A percentile compares a stretch with the other conserved stretches of the same genome.
Evolutionary conservation across 495 filamentous ascomycete species (phyloP).

Genomic region (Beverwykella pulmonaria): DNA sequence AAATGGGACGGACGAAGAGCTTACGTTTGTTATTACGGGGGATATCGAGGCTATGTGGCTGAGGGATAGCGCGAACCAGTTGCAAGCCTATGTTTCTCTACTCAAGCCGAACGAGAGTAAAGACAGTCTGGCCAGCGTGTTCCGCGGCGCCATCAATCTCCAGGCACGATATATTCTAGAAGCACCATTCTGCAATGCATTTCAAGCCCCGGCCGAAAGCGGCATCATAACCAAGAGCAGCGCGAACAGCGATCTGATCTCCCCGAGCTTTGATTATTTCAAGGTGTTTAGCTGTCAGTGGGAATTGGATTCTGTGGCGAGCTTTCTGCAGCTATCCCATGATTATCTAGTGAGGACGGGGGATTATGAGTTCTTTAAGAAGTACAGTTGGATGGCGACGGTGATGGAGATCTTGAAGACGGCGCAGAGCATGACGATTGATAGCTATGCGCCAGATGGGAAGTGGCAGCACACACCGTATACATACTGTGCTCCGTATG

Average conservation of each 20-base stretch:
- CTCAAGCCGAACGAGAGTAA: slow-evolving; percentile 52
- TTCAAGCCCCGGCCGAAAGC: slow-evolving; percentile 62
- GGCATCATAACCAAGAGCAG: slow-evolving; percentile 55
- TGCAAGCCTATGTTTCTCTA: slow-evolving; percentile 63
- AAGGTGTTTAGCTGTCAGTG: slow-evolving; percentile 67
- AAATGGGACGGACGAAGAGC: slow-evolving; percentile 52
- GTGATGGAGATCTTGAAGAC: slow-evolving; percentile 58
- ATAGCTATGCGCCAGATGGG: slow-evolving; percentile 60
- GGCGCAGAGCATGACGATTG: slow-evolving; percentile 58
- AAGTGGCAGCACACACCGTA: slow-evolving; percentile 57
- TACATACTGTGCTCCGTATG: slow-evolving; percentile 60
- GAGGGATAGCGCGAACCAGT: slow-evolving; percentile 67
- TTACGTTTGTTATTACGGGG: slow-evolving; percentile 65
- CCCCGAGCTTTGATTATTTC: slow-evolving; percentile 54
- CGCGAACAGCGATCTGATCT: slow-evolving; percentile 51
- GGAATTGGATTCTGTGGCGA: slow-evolving; percentile 67
- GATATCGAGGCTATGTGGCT: slow-evolving; percentile 75
- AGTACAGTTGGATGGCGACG: slow-evolving; percentile 61
- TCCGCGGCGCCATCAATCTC: slow-evolving; percentile 66
- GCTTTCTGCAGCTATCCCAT: slow-evolving; percentile 62
- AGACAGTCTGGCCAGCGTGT: slow-evolving; percentile 60
- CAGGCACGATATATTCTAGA: slow-evolving; percentile 63
- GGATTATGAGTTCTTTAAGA: slow-evolving; percentile 61
- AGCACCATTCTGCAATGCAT: slow-evolving; percentile 66
- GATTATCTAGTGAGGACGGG: slow-evolving; percentile 59